Evolutionary conservation across 495 filamentous ascomycete genomes (phyloP), one percentile per base, ranked within the genome.

Genomic region (Podospora pseudoanserina): DNA sequence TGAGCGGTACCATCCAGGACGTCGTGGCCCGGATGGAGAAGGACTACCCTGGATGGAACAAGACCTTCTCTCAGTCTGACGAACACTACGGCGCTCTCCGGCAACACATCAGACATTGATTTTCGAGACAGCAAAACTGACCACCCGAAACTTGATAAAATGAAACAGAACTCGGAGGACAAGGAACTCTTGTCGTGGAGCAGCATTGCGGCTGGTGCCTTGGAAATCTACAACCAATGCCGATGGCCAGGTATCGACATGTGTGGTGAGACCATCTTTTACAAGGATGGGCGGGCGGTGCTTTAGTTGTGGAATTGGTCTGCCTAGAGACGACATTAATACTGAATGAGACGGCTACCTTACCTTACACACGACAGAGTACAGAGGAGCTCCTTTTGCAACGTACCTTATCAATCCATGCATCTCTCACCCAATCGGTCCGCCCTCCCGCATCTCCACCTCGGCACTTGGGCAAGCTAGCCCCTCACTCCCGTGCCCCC

Each of bases 1-100:
- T 67, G 23, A 67, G 56, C 49, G 59, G 60, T 27, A 67, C 60
- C 9, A 49, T 63, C 39, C 34, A 67, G 44, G 27, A 55, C 1
- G 60, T 67, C 32, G 23, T 19, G 34, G 23, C 34, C 32, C 39
- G 54, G 65, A 57, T 67, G 19, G 27, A n/a, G 54, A 3, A 49
- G 23, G 3, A n/a, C 30, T n/a, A 66, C 65, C 56, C 65, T 19
- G 4, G 49, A n/a, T 62, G 27, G 2, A 19, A 53, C 1, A 7
- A 15, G 34, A 34, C 18, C 59, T 61, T 18, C 23, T 5, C 4
- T 0, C 26, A 61, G 18, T 1, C 6, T 20, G 30, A 32, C 20
- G 44, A 23, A 23, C 59, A 53, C 20, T 23, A 23, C 53, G 57
- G 54, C 28, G 23, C 49, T 59, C 44, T 59, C 57, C 27, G 57